Evolutionary conservation across 352 stramenopile species (phyloP).

Genomic region (Pythium dissotocum): DNA sequence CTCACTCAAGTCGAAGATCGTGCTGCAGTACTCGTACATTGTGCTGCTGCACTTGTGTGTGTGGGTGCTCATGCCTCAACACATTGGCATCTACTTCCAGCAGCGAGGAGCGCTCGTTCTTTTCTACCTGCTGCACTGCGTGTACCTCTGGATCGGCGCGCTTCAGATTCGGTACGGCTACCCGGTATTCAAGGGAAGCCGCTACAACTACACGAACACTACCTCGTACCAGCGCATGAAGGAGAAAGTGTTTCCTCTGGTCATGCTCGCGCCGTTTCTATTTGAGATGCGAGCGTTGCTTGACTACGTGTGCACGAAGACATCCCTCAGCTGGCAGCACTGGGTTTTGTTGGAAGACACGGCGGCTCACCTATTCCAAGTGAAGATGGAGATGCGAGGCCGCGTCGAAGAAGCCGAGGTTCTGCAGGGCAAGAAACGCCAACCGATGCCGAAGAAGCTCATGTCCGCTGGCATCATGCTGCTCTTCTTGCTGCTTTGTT

Average conservation of each 20-base stretch:
- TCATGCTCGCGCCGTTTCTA: conserved; percentile 83
- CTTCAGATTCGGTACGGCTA: conserved; percentile 89
- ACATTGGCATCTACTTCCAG: conserved; percentile 84
- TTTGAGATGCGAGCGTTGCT: conserved; percentile 87
- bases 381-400: conserved; percentile 81
- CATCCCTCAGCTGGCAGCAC: conserved; percentile 75
- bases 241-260: conserved; percentile 70
- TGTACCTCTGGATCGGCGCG: conserved; percentile 74
- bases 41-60: conserved; percentile 69
- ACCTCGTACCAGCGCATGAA: conserved; percentile 48
- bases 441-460: conserved; percentile 69
- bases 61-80: conserved; percentile 73
- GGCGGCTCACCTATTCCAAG: conserved; percentile 70
- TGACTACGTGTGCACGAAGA: conserved; percentile 88
- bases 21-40: conserved; percentile 77
- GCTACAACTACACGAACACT: conserved; percentile 70
- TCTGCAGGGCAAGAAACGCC: conserved; percentile 77
- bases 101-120: conserved; percentile 61
- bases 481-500: conserved; percentile 71
- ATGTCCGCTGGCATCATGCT: conserved; percentile 76
- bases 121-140: conserved; percentile 83
- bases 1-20: conserved; percentile 73
- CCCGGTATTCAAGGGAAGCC: conserved; percentile 76
- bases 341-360: conserved; percentile 87
- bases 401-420: conserved; percentile 65